Percentiles rank a stretch among this genome's conserved stretches.
Conservation (phyloP, 75 land plant genomes). For the Gnetum montanum region DNA sequence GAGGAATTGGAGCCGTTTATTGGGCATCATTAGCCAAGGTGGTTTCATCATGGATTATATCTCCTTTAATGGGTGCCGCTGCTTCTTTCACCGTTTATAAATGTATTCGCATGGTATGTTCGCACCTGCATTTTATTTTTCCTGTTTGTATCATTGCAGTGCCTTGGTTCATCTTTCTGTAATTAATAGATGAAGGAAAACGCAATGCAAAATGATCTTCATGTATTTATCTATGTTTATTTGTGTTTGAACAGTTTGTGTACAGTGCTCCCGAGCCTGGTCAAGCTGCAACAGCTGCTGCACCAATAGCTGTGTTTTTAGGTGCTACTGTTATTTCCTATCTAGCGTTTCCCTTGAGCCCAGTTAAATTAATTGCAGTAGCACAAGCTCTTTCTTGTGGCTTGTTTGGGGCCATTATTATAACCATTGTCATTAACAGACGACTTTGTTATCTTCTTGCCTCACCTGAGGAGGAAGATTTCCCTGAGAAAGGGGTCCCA, state of each 20-base stretch:
- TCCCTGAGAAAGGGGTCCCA: background rate
- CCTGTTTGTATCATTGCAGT: background rate
- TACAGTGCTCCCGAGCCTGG: slow-evolving; percentile 98
- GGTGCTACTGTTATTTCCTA: slow-evolving; percentile 77
- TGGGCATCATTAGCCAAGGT: slow-evolving; percentile 75
- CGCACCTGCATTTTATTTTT: background rate
- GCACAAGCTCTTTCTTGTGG: slow-evolving; percentile 70
- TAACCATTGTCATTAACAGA: slow-evolving; percentile 42
- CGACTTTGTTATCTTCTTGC: slow-evolving; percentile 79
- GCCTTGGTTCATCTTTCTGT: background rate
- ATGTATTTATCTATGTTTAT: too few species aligned
- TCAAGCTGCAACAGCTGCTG: slow-evolving; percentile 88
- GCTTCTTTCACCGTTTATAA: slow-evolving; percentile 85
- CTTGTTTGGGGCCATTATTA: slow-evolving; percentile 47
- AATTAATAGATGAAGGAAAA: too few species aligned
- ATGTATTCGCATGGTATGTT: slow-evolving; percentile 83
- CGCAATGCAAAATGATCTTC: too few species aligned
- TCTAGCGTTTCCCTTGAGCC: slow-evolving; percentile 69
- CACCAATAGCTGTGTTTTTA: slow-evolving; percentile 79
- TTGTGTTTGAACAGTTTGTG: slow-evolving; percentile 69
- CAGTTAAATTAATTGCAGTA: slow-evolving; percentile 26
- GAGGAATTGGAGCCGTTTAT: slow-evolving; percentile 80
- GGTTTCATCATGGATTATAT: slow-evolving; percentile 87
- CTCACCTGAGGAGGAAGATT: slow-evolving; percentile 4
- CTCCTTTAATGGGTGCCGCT: slow-evolving; percentile 75